Conservation (phyloP, 129 eudicot species). For the Flaveria bidentis region DNA sequence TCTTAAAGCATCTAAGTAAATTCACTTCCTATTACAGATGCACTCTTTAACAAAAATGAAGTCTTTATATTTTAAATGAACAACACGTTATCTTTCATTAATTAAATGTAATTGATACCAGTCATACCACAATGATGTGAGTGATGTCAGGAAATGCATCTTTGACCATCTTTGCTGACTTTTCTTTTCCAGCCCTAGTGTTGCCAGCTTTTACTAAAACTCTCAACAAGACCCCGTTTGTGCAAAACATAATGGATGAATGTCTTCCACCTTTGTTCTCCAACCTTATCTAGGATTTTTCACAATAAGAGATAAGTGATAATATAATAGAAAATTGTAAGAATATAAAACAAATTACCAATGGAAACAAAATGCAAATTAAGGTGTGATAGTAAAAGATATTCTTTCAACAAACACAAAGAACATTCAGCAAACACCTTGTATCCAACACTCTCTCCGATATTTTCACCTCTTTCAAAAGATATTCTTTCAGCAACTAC, state of each 20-base stretch:
- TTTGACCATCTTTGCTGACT: slow-evolving; percentile 36
- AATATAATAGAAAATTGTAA: neutral
- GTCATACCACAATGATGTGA: slow-evolving; percentile 88
- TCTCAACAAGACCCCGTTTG: slow-evolving; percentile 91
- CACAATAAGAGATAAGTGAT: slow-evolving; percentile 5
- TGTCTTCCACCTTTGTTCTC: slow-evolving; percentile 92
- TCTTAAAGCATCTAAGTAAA: slow-evolving; percentile 16
- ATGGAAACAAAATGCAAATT: slow-evolving; percentile 12
- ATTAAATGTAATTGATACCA: slow-evolving; percentile 2
- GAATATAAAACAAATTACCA: slow-evolving; percentile 7
- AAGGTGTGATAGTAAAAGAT: neutral
- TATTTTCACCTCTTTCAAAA: slow-evolving; percentile 82
- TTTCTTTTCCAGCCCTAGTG: slow-evolving; percentile 35
- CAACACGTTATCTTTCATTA: neutral
- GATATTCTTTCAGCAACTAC: slow-evolving; percentile 95
- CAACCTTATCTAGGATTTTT: slow-evolving; percentile 68
- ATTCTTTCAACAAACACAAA: neutral
- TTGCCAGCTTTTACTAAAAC: slow-evolving; percentile 62
- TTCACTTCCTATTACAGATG: neutral
- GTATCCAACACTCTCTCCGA: slow-evolving; percentile 93
- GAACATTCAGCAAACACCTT: slow-evolving; percentile 47
- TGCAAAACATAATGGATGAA: slow-evolving; percentile 87
- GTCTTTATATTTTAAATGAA: slow-evolving; percentile 1
- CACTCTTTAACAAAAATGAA: neutral
- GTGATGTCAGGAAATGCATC: slow-evolving; percentile 62